Conservation (phyloP, 495 filamentous ascomycete species). For the Tuber umbilicatum region DNA sequence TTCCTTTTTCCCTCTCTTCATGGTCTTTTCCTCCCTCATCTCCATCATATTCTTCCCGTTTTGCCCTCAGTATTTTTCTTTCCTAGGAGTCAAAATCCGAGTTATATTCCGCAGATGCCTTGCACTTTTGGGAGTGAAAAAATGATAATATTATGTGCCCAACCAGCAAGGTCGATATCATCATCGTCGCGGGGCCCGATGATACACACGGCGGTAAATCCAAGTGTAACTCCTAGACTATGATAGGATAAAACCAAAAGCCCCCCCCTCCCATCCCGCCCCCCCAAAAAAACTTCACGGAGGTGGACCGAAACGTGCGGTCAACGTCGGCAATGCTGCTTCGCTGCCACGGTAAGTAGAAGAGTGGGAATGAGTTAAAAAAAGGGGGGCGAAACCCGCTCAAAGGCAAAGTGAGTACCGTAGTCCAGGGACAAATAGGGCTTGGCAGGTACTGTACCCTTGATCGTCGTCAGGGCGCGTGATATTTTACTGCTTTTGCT, state of each 20-base stretch:
- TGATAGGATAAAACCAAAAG: background rate
- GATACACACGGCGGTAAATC: background rate
- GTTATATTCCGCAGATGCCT: background rate
- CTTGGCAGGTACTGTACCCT: background rate
- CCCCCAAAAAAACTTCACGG: background rate
- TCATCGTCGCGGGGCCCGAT: background rate
- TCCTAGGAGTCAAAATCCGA: background rate
- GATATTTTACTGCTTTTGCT: background rate
- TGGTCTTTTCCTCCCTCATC: background rate
- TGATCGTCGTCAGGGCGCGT: background rate
- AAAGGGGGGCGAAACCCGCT: background rate
- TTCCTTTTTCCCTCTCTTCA: background rate
- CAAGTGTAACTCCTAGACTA: background rate
- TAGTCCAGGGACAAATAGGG: background rate
- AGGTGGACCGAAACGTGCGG: background rate
- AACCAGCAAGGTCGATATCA: background rate
- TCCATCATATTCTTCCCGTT: background rate
- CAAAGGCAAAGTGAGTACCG: background rate
- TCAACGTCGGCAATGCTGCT: background rate
- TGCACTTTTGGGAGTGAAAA: background rate
- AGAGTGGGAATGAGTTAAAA: background rate
- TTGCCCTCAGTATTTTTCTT: background rate
- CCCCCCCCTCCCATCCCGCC: background rate
- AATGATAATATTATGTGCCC: background rate
- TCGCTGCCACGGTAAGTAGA: background rate